phyloP scores from a whole-genome alignment of 2,329 filamentous ascomycete species.

The Hypoxylon sp. region DNA sequence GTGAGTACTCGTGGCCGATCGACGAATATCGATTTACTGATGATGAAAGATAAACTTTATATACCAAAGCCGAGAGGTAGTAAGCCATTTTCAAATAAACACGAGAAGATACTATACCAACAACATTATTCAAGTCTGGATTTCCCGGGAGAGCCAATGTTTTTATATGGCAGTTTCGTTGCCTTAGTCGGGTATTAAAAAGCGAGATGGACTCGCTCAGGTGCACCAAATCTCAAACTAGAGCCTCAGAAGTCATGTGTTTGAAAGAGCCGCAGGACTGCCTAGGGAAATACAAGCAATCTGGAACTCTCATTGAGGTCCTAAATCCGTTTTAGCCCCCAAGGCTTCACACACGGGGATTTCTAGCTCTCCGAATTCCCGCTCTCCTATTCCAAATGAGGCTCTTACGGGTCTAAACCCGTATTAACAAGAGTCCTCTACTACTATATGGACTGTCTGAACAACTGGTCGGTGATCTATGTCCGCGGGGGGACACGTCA shows the following conservation, averaged over 20 bases:
- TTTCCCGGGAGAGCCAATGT: background rate
- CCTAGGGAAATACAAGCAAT: background rate
- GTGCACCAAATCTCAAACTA: background rate
- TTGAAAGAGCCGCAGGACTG: background rate
- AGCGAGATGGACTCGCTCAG: background rate
- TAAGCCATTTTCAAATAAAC: background rate
- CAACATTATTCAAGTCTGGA: background rate
- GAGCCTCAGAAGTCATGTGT: conserved; percentile 11
- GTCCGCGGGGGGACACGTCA: background rate
- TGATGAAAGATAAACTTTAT: background rate
- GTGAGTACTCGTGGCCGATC: background rate
- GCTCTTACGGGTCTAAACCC: background rate
- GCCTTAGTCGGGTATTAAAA: background rate
- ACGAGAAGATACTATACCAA: background rate
- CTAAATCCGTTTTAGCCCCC: background rate
- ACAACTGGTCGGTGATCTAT: too few relatives aligned
- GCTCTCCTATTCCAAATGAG: background rate
- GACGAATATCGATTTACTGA: background rate
- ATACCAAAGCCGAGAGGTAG: background rate
- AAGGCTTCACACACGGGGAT: background rate
- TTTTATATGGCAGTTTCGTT: background rate
- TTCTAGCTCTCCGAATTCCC: background rate
- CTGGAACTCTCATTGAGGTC: too few relatives aligned
- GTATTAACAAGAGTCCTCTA: background rate
- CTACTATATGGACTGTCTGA: too few relatives aligned